Conservation (phyloP, 2,329 filamentous ascomycete species). For the Aspergillus alliaceus region DNA sequence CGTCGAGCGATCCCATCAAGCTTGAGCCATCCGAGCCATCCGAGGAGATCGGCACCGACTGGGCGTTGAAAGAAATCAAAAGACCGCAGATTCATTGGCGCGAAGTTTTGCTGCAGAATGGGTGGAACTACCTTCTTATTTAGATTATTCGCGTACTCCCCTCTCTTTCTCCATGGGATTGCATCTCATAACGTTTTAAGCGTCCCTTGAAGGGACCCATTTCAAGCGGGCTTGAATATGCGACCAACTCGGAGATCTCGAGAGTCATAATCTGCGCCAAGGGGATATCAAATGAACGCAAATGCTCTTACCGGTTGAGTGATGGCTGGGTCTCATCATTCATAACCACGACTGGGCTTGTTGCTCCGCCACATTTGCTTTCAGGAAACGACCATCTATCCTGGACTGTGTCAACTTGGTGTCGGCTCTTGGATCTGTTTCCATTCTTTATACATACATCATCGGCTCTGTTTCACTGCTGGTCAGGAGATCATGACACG, state of each 20-base stretch:
- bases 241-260: conserved; percentile 11
- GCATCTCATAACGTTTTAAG: conserved; percentile 14
- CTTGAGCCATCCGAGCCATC: conserved; percentile 20
- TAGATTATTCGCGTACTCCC: conserved; percentile 43
- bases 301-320: background rate
- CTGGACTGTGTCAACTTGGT: background rate
- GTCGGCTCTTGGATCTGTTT: background rate
- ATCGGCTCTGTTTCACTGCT: conserved; percentile 3
- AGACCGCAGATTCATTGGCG: conserved; percentile 82
- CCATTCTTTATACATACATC: background rate
- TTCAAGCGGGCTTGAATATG: conserved; percentile 21
- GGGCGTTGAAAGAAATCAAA: conserved; percentile 23
- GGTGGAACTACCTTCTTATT: conserved; percentile 91
- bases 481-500: background rate
- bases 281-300: background rate
- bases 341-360: background rate
- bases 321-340: background rate
- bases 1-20: conserved; percentile 17
- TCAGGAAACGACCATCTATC: background rate
- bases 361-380: background rate
- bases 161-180: conserved; percentile 10
- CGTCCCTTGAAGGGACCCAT: conserved; percentile 21
- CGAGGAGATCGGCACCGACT: conserved; percentile 2
- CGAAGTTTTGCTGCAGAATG: conserved; percentile 87
- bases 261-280: background rate